phyloP scores from a whole-genome alignment of 352 stramenopile genomes.

The Phytophthora fragariae region DNA sequence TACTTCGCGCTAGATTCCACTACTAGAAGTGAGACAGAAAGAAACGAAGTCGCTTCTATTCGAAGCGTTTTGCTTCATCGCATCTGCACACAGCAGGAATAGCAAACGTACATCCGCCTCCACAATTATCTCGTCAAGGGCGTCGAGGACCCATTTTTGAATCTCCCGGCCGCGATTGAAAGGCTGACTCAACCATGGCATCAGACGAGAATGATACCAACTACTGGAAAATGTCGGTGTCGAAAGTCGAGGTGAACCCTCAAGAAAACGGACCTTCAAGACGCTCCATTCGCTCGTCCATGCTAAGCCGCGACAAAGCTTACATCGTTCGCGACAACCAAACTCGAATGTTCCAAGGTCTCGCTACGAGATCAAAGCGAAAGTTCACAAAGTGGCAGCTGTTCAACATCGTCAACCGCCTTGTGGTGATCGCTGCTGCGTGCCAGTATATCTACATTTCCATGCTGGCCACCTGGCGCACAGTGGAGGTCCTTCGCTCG shows the following conservation, averaged over 20 bases:
- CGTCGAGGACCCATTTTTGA: conserved; percentile 44
- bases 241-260: conserved; percentile 17
- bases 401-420: conserved; percentile 33
- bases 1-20: too few species aligned
- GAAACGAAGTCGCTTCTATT: neutral
- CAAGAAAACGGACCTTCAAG: conserved; percentile 74
- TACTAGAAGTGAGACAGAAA: too few species aligned
- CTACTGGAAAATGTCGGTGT: conserved; percentile 29
- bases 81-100: neutral
- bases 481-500: conserved; percentile 29
- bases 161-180: neutral
- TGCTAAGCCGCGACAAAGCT: conserved; percentile 12
- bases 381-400: conserved; percentile 30
- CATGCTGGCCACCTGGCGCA: conserved; percentile 27
- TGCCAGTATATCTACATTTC: conserved; percentile 42
- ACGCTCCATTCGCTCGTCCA: conserved; percentile 67
- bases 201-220: neutral
- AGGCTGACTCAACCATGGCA: neutral
- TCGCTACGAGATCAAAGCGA: conserved; percentile 4
- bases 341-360: neutral
- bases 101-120: neutral
- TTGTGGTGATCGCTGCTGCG: conserved; percentile 32
- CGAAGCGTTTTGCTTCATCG: neutral
- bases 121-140: conserved; percentile 5
- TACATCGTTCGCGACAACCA: conserved; percentile 11